These are phyloP conservation scores for Eimeria necatrix DNA, from an alignment of 169 alveolate genomes.

Conservation along the genomic window DNA sequence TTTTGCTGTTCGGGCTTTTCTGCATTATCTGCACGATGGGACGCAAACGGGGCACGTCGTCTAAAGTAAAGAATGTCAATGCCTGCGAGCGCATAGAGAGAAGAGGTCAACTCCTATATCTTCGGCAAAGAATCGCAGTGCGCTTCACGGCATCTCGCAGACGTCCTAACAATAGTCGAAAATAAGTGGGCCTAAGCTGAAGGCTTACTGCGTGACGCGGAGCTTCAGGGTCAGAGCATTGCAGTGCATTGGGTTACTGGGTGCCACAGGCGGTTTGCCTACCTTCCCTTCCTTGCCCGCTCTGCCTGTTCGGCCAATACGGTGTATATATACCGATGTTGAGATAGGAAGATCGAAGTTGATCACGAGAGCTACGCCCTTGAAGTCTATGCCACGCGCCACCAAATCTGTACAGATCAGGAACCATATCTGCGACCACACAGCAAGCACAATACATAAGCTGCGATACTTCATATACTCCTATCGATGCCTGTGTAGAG, in stretches of 20 bases:
- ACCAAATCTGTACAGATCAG: conserved; percentile 97
- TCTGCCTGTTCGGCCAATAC: conserved; percentile 99
- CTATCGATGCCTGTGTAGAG: not conserved
- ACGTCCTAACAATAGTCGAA: too few species aligned
- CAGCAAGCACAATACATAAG: not conserved
- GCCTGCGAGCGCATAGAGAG: conserved; percentile 38
- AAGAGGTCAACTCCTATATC: too few species aligned
- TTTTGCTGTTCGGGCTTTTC: conserved; percentile 75
- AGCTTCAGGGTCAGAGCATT: too few species aligned
- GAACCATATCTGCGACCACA: conserved; percentile 91
- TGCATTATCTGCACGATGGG: conserved; percentile 78
- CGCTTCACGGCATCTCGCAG: not conserved
- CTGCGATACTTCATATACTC: not conserved
- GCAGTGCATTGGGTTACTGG: too few species aligned
- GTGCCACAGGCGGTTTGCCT: not conserved
- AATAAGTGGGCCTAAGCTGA: too few species aligned
- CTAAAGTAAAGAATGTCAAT: conserved; percentile 69
- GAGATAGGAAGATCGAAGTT: conserved; percentile 98
- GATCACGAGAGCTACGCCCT: conserved; percentile 96
- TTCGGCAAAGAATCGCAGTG: too few species aligned
- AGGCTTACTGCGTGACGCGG: too few species aligned
- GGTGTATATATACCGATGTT: conserved; percentile 96
- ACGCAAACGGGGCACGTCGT: conserved; percentile 64
- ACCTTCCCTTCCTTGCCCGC: conserved; percentile 94
- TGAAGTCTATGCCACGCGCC: conserved; percentile 99